phyloP scores from a whole-genome alignment of 1,284 basidiomycete genomes.

The Takashimella tepidaria region DNA sequence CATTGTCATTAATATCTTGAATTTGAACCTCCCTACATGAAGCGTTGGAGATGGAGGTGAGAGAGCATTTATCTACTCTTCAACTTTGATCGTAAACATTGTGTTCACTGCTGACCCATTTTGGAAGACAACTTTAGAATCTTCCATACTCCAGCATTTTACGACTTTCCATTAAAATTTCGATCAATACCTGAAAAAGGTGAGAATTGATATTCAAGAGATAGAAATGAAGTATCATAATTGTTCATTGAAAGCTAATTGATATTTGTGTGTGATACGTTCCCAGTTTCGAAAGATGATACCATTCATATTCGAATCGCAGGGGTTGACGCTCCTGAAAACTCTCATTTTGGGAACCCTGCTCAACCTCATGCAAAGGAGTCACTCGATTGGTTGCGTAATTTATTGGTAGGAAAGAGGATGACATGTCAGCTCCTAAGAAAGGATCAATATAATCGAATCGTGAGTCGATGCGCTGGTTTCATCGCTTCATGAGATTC shows the following conservation, averaged over 20 bases:
- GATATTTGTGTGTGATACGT: neutral
- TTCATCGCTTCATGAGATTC: too few species aligned
- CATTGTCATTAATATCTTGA: too few species aligned
- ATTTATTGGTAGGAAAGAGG: constrained; percentile 53
- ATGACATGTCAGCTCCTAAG: constrained; percentile 58
- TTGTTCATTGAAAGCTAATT: neutral
- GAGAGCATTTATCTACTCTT: too few species aligned
- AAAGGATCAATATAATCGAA: constrained; percentile 74
- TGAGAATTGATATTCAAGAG: too few species aligned
- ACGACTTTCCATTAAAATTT: constrained; percentile 65
- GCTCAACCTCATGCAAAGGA: constrained; percentile 67
- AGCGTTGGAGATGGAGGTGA: constrained; percentile 68
- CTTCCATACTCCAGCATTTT: constrained; percentile 78
- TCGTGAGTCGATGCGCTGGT: constrained; percentile 52
- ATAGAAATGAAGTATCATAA: too few species aligned
- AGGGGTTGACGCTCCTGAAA: constrained; percentile 85
- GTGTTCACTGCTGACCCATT: constrained; percentile 5
- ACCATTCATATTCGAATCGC: constrained; percentile 80
- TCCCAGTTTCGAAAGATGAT: constrained; percentile 63
- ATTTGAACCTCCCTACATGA: constrained; percentile 5
- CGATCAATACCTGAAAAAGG: constrained; percentile 59
- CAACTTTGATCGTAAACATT: neutral
- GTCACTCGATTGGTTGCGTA: constrained; percentile 64
- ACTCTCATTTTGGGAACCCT: constrained; percentile 70
- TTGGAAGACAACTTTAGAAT: constrained; percentile 57